Evolutionary conservation across 176 grass and related monocot species (phyloP).

Genomic region (Zoysia japonica): DNA sequence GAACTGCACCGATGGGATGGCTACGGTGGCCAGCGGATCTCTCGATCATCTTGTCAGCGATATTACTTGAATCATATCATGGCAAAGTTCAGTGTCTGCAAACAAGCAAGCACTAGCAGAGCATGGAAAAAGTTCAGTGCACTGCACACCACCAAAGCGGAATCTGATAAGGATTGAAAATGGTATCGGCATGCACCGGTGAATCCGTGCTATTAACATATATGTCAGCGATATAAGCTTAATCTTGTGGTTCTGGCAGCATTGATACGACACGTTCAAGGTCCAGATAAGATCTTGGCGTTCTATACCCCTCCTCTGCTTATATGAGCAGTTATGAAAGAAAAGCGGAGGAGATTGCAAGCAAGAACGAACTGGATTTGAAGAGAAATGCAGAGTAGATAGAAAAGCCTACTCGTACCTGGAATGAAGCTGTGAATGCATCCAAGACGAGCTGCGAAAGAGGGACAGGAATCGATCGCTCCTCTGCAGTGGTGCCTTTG

Average conservation of each 20-base stretch:
- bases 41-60: conserved; percentile 35
- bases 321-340: neutral
- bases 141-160: neutral
- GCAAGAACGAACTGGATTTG: no score
- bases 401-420: neutral
- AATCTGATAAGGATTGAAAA: no score
- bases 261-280: neutral
- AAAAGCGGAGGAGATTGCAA: neutral
- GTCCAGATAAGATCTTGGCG: neutral
- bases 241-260: neutral
- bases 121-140: neutral
- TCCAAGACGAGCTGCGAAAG: neutral
- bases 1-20: conserved; percentile 42
- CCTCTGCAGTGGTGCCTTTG: no score
- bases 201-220: neutral
- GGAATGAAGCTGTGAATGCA: neutral
- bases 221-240: neutral
- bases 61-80: conserved; percentile 22
- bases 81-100: conserved; percentile 17
- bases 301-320: neutral
- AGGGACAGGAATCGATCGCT: neutral
- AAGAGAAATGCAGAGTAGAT: neutral
- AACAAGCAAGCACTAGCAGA: conserved; percentile 14
- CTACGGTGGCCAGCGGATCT: conserved; percentile 1
- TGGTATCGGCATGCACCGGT: no score